Conservation (phyloP, 73 alveolate genomes). For the Paramecium caudatum region DNA sequence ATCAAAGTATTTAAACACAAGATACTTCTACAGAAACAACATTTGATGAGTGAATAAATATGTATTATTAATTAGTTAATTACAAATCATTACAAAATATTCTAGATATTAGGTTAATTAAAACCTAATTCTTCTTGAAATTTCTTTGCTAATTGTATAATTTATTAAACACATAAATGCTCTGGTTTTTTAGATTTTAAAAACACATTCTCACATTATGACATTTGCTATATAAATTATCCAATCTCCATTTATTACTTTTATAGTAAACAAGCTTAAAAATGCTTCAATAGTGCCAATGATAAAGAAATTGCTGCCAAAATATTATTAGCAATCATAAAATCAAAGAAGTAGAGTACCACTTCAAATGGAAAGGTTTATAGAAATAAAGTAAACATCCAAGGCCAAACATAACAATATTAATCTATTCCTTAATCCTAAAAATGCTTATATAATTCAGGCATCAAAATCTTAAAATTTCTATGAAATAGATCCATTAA, state of each 20-base stretch:
- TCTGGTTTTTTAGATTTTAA: background rate
- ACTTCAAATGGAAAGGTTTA: conserved; percentile 22
- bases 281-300: background rate
- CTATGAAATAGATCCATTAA: conserved; percentile 22
- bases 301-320: conserved; percentile 54
- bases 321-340: conserved; percentile 45
- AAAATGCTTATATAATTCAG: conserved; percentile 43
- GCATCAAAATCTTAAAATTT: conserved; percentile 15
- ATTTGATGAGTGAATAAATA: no score
- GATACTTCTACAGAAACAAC: no score
- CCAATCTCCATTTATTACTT: background rate
- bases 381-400: conserved; percentile 50
- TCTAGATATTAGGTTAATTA: no score
- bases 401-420: background rate
- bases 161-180: conserved; percentile 23
- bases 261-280: background rate
- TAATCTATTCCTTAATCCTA: background rate
- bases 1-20: no score
- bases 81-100: no score
- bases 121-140: conserved; percentile 7
- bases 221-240: background rate
- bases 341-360: conserved; percentile 27
- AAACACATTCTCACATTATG: background rate
- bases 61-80: no score
- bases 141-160: background rate